Evolutionary conservation across 169 alveolate species (phyloP), one percentile per base, ranked within the genome.

Genomic region (Plasmodium coatneyi): DNA sequence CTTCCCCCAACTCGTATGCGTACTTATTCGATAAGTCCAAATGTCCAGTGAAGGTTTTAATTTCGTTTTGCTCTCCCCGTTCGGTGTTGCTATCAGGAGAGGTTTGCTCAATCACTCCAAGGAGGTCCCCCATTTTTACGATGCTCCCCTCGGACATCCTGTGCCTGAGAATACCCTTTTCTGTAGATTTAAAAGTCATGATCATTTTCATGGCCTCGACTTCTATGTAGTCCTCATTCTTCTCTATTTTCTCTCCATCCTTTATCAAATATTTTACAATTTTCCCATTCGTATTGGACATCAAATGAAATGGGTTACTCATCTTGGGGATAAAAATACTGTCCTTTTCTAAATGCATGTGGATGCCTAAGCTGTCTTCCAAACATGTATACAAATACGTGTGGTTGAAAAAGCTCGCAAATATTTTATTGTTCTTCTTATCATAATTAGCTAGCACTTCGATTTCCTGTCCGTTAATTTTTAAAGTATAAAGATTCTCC

Each of bases 151-250:
- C 97, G 1, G 98, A 94, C 94, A 92, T 91, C 34, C 95, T 93
- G 92, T 95, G 97, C 49, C 87, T 95, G 70, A 96, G 78, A 66
- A 87, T 93, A 7, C 98, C 98, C 0, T 92, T 93, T 56, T 96
- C 96, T 19, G 97, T 95, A 41, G 96, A 92, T 22, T 95, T 92
- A 72, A 96, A 93, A 4, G 97, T 95, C 96, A 96, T 95, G 83
- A 95, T 92, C 96, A 96, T 97, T 94, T 97, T 97, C 98, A 97
- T 97, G 22, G 97, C 97, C 84, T 97, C 98, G 5, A 97, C 96
- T 84, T 97, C 98, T 16, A 94, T 97, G 66, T 92, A 97, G 49
- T 97, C 96, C 43, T 95, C 96, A 43, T 96, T 96, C 92, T 92
- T 95, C 66, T 84, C 92, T 14, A 95, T 96, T 34, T 74, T 74